Percentiles rank a stretch among this genome's conserved stretches.
Conservation (phyloP, 352 stramenopile genomes). For the Phytophthora pseudosyringae region DNA sequence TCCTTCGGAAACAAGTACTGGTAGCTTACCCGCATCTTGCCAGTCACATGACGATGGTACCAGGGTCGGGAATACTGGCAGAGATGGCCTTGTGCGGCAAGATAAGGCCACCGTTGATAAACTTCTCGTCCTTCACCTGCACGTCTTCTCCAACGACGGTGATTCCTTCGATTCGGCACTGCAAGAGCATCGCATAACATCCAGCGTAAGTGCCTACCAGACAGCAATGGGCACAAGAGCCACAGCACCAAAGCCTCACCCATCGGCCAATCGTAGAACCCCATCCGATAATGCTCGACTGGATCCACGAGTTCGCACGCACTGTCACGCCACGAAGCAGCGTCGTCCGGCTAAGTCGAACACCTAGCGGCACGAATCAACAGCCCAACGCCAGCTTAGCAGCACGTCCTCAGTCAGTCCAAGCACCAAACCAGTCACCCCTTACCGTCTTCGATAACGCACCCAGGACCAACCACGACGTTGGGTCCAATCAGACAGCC, state of each 20-base stretch:
- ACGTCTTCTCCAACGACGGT: constrained; percentile 90
- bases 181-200: constrained; percentile 3
- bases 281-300: constrained; percentile 92
- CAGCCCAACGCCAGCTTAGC: background rate
- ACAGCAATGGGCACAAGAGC: background rate
- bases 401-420: constrained; percentile 1
- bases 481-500: constrained; percentile 86
- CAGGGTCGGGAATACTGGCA: constrained; percentile 80
- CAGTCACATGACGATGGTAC: constrained; percentile 89
- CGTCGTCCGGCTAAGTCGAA: constrained; percentile 83
- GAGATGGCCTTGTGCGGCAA: constrained; percentile 91
- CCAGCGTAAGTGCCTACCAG: background rate
- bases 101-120: constrained; percentile 90
- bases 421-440: background rate
- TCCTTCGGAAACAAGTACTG: too few species aligned
- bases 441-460: constrained; percentile 85
- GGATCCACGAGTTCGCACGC: constrained; percentile 83
- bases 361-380: constrained; percentile 45
- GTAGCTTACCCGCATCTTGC: background rate
- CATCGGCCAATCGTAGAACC: constrained; percentile 86
- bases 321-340: constrained; percentile 81
- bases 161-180: constrained; percentile 86
- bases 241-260: constrained; percentile 40
- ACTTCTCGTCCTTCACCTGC: constrained; percentile 89
- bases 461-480: constrained; percentile 82